phyloP scores from a whole-genome alignment of 2,329 filamentous ascomycete genomes.

The Scedosporium aurantiacum region DNA sequence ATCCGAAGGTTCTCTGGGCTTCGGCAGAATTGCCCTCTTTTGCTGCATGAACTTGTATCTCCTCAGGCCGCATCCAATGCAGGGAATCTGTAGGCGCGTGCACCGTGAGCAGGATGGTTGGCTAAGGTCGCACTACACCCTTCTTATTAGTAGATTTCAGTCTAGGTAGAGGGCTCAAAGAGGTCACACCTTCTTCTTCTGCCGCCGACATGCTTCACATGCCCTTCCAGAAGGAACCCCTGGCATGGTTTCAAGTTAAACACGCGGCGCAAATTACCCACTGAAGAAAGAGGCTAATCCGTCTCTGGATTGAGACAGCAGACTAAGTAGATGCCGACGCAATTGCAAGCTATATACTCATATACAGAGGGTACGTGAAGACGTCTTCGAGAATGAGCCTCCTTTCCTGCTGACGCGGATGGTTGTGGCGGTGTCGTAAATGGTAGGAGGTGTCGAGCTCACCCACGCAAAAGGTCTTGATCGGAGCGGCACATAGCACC shows the following conservation, averaged over 20 bases:
- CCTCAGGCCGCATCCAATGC: conserved; percentile 32
- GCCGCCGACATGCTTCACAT: conserved; percentile 37
- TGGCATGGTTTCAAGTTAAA: conserved; percentile 25
- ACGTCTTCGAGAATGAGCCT: neutral
- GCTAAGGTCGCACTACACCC: conserved; percentile 32
- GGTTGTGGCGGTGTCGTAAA: neutral
- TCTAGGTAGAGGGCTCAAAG: neutral
- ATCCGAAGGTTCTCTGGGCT: neutral
- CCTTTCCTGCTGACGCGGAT: neutral
- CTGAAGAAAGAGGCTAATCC: neutral
- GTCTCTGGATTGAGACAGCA: neutral
- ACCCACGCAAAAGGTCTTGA: neutral
- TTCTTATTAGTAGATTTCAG: neutral
- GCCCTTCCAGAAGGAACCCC: conserved; percentile 38
- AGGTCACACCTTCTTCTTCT: conserved; percentile 38
- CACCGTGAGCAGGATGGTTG: conserved; percentile 34
- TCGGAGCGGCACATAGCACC: neutral
- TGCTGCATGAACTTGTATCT: conserved; percentile 37
- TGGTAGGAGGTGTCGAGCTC: neutral
- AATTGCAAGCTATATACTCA: too few relatives aligned
- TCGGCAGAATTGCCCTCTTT: neutral
- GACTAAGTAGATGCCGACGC: too few relatives aligned
- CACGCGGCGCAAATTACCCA: neutral
- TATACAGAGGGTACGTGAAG: neutral
- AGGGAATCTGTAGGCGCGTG: conserved; percentile 29